Evolutionary conservation across 345 rosid genomes (phyloP).

Genomic region (Eucalyptus urophylla): DNA sequence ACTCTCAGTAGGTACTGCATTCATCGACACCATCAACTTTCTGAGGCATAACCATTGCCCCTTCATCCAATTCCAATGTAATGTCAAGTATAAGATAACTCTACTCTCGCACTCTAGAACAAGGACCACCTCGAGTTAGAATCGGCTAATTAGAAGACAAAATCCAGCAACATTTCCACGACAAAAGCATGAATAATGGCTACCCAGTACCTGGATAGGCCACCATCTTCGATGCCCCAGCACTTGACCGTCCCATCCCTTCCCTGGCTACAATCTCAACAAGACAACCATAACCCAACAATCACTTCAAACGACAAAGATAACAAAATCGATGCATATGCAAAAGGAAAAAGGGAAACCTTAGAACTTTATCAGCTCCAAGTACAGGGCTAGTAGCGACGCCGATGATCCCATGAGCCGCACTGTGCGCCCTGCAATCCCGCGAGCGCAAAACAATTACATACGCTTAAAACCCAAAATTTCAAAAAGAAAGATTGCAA

Average conservation of each 20-base stretch:
- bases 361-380: conserved; percentile 63
- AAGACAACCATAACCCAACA: neutral
- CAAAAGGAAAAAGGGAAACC: conserved; percentile 16
- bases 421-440: conserved; percentile 62
- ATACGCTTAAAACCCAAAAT: neutral
- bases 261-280: conserved; percentile 54
- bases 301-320: neutral
- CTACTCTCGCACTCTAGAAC: neutral
- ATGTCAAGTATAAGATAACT: neutral
- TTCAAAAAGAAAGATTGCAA: neutral
- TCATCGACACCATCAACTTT: neutral
- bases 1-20: neutral
- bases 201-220: conserved; percentile 49
- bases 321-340: neutral
- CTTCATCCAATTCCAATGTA: neutral
- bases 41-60: neutral
- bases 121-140: neutral
- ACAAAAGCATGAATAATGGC: neutral
- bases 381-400: conserved; percentile 46
- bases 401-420: conserved; percentile 75
- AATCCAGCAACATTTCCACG: neutral
- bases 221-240: conserved; percentile 84
- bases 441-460: neutral
- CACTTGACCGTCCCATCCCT: conserved; percentile 92
- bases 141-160: neutral